A percentile compares a stretch with the other conserved stretches of the same genome.
Conservation (phyloP, 371 early-diverging fungal species). For the Lichtheimia corymbifera region DNA sequence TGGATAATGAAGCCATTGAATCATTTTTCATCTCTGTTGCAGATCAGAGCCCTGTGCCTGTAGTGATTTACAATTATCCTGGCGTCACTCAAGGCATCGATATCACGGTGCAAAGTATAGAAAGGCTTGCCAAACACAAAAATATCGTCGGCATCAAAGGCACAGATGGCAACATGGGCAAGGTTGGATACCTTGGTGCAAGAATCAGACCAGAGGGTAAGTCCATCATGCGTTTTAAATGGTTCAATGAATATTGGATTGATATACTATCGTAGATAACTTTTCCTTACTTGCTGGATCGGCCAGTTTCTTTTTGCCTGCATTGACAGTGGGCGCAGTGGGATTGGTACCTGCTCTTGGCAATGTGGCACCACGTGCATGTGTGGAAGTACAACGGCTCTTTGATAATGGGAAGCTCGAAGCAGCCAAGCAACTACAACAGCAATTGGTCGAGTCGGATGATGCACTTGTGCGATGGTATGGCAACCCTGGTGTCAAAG, state of each 20-base stretch:
- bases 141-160: constrained; percentile 51
- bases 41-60: constrained; percentile 43
- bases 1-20: constrained; percentile 29
- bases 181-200: constrained; percentile 30
- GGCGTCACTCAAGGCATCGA: constrained; percentile 53
- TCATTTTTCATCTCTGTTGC: constrained; percentile 38
- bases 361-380: constrained; percentile 38
- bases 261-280: constrained; percentile 2
- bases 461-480: constrained; percentile 47
- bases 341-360: constrained; percentile 47
- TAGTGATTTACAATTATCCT: constrained; percentile 52
- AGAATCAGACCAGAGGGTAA: constrained; percentile 11
- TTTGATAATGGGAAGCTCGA: constrained; percentile 32
- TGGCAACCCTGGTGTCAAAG: constrained; percentile 46
- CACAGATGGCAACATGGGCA: constrained; percentile 55
- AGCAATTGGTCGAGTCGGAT: constrained; percentile 39
- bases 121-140: constrained; percentile 33
- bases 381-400: constrained; percentile 35
- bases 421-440: constrained; percentile 39
- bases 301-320: constrained; percentile 44
- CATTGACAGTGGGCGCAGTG: constrained; percentile 41
- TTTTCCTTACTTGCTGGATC: constrained; percentile 50
- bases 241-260: too few relatives aligned
- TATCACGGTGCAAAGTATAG: constrained; percentile 26
- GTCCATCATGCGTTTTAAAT: too few relatives aligned